These are phyloP conservation scores for Kwoniella sp. DNA, from an alignment of 768 basidiomycete genomes.

Conservation along the genomic window DNA sequence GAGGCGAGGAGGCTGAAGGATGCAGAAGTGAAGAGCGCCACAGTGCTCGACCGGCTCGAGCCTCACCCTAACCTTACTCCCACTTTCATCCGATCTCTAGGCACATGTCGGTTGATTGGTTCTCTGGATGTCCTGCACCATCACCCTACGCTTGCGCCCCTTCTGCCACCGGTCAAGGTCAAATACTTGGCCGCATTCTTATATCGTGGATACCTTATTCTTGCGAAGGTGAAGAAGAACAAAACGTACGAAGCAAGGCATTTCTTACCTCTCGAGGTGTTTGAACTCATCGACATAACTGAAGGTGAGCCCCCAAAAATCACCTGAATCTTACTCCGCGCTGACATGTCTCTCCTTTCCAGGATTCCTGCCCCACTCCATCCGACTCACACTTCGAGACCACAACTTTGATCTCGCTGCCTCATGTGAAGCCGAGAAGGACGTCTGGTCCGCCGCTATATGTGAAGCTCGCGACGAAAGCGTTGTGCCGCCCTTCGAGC, in stretches of 20 bases:
- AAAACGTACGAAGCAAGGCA: slow-evolving; percentile 78
- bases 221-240: slow-evolving; percentile 80
- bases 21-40: slow-evolving; percentile 65
- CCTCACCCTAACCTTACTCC: slow-evolving; percentile 50
- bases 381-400: slow-evolving; percentile 70
- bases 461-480: slow-evolving; percentile 59
- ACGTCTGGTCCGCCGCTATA: slow-evolving; percentile 78
- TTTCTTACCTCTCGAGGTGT: slow-evolving; percentile 78
- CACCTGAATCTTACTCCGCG: too few species aligned
- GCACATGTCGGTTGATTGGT: slow-evolving; percentile 76
- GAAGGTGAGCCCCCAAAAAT: slow-evolving; percentile 83
- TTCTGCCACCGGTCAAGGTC: slow-evolving; percentile 64
- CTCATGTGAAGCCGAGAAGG: slow-evolving; percentile 79
- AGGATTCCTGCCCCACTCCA: slow-evolving; percentile 80
- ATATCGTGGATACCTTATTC: slow-evolving; percentile 81
- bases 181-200: slow-evolving; percentile 90
- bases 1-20: slow-evolving; percentile 74
- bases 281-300: slow-evolving; percentile 69
- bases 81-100: slow-evolving; percentile 64
- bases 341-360: neutral
- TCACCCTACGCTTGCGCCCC: slow-evolving; percentile 61
- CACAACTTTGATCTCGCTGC: slow-evolving; percentile 85
- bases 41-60: slow-evolving; percentile 70
- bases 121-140: slow-evolving; percentile 84
- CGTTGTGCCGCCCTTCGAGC: slow-evolving; percentile 60